Evolutionary conservation across 208 protist genomes (phyloP), one percentile per base, ranked within the genome.

Genomic region (Balamuthia mandrillaris): DNA sequence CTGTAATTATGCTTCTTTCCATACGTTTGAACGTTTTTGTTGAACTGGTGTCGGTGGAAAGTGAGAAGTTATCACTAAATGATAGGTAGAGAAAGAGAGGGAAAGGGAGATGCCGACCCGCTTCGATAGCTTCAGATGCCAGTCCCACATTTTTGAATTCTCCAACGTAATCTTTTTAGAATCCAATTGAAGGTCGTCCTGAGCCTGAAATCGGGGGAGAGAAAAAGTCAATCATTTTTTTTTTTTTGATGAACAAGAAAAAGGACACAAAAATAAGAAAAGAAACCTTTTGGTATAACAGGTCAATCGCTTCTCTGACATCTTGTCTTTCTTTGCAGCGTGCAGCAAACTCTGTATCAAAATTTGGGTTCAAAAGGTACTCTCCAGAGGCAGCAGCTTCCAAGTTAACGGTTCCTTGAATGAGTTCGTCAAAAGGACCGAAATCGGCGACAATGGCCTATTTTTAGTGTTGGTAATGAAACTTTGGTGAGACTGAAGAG

Each of bases 11-110:
- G 90, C 85, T 86, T 94, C 27, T 86, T 88, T 37, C n/a, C n/a
- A n/a, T n/a, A n/a, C n/a, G n/a, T n/a, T n/a, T 96, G 95, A 83
- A 97, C 91, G 84, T 94, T 81, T 3, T 93, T 93, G 72, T 98
- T 95, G 78, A 96, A 94, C 84, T 97, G 97, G 58, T 95, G 94
- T 10, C 94, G 92, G 39, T 96, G 93, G 33, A 21, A 1, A 42
- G 24, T 21, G 0, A 44, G 10, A 58, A 39, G 61, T 12, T 24
- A 1, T 66, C 12, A 65, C 35, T 16, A 2, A 83, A 21, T 82
- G 24, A 66, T 44, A 75, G 1, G 29, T 31, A 85, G 2, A n/a
- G 41, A 78, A 33, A 78, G 18, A 86, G 45, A 24, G 31, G 18
- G 24, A 44, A 18, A 72, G 1, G 14, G 27, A 87, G 58, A 60